These are phyloP conservation scores for Hymenotorrendiella dingleyae DNA, from an alignment of 2,329 filamentous ascomycete species.

Conservation along the genomic window DNA sequence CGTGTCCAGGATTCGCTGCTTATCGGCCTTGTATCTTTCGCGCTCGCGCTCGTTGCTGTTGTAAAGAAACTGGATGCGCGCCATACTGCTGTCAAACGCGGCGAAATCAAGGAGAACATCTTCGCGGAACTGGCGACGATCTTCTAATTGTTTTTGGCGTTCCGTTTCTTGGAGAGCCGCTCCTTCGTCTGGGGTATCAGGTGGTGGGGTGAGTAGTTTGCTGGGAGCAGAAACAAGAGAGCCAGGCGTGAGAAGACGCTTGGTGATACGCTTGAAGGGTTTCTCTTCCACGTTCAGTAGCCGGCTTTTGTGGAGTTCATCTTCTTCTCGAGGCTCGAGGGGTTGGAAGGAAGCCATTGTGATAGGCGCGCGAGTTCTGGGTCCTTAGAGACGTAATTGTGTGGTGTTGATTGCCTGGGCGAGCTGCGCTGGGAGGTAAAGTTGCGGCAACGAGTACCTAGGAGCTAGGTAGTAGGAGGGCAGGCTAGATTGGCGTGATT, in stretches of 20 bases:
- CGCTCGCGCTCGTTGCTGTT: constrained; percentile 80
- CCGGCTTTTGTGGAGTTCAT: constrained; percentile 79
- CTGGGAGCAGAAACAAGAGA: constrained; percentile 53
- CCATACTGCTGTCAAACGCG: constrained; percentile 78
- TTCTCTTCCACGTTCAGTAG: constrained; percentile 88
- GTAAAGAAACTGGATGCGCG: constrained; percentile 80
- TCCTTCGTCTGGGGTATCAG: constrained; percentile 44
- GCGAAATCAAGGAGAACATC: constrained; percentile 85
- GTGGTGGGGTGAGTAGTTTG: constrained; percentile 59
- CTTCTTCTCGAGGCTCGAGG: constrained; percentile 69
- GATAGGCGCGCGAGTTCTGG: background rate
- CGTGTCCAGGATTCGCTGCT: constrained; percentile 69
- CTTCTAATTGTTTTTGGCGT: constrained; percentile 44
- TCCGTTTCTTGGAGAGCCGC: constrained; percentile 39
- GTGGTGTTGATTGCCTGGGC: background rate
- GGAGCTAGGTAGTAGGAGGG: no score
- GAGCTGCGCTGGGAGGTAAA: no score
- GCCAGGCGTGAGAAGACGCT: constrained; percentile 66
- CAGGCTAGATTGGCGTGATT: no score
- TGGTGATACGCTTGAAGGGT: constrained; percentile 82
- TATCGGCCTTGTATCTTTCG: constrained; percentile 75
- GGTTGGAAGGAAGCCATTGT: constrained; percentile 56
- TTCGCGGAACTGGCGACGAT: constrained; percentile 67
- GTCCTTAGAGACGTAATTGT: background rate
- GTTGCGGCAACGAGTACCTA: no score